phyloP scores from a whole-genome alignment of 805 yeast species.

The Cyberlindnera samutprakarnensis region DNA sequence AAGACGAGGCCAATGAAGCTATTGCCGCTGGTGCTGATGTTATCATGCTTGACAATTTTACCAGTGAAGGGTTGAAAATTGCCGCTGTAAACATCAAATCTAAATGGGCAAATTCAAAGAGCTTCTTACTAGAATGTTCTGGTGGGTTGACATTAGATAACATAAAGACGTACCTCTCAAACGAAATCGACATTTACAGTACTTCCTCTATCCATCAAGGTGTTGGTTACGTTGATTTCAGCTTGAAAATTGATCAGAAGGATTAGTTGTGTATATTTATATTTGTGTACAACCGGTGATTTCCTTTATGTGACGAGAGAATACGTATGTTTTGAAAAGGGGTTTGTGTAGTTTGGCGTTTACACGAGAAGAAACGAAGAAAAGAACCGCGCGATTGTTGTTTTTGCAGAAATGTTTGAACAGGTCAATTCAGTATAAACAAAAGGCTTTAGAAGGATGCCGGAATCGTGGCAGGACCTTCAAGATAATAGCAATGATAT shows the following conservation, averaged over 20 bases:
- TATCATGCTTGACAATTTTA: slow-evolving; percentile 88
- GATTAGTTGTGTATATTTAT: not conserved
- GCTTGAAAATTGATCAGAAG: slow-evolving; percentile 57
- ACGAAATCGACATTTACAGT: slow-evolving; percentile 82
- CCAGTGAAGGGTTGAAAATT: slow-evolving; percentile 50
- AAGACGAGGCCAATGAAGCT: slow-evolving; percentile 85
- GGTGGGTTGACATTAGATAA: slow-evolving; percentile 81
- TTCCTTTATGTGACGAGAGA: no score
- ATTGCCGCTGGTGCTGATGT: slow-evolving; percentile 94
- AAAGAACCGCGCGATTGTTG: no score
- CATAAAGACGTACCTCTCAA: slow-evolving; percentile 55
- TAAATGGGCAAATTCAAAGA: slow-evolving; percentile 40
- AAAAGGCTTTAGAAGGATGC: no score
- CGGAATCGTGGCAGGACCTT: slow-evolving; percentile 25
- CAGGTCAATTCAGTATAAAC: no score
- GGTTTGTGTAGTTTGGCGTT: no score
- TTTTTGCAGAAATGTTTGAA: no score
- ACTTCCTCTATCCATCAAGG: slow-evolving; percentile 94
- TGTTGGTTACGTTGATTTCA: slow-evolving; percentile 72
- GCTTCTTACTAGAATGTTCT: slow-evolving; percentile 77
- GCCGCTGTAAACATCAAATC: slow-evolving; percentile 60
- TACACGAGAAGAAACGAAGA: no score
- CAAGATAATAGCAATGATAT: slow-evolving; percentile 13
- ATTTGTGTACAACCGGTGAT: no score
- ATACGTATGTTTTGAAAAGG: no score